Percentiles rank a stretch among this genome's conserved stretches.
Conservation (phyloP, 2,329 filamentous ascomycete species). For the Didymella exigua region DNA sequence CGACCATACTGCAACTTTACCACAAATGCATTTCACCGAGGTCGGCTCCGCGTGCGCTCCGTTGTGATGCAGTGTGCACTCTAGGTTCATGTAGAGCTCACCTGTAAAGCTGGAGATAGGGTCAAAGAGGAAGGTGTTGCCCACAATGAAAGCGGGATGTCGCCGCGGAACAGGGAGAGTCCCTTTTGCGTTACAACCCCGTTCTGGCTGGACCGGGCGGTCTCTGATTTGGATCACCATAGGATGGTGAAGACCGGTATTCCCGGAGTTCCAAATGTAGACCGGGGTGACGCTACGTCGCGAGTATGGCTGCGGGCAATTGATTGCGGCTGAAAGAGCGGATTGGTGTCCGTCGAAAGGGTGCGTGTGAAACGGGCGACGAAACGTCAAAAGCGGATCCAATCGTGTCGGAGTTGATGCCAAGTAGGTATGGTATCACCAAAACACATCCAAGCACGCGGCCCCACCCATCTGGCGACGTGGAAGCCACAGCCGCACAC, state of each 20-base stretch:
- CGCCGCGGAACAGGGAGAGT: constrained; percentile 20
- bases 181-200: constrained; percentile 9
- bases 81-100: constrained; percentile 2
- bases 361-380: constrained; percentile 41
- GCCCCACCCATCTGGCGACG: constrained; percentile 36
- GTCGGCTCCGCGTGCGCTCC: constrained; percentile 6
- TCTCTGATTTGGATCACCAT: constrained; percentile 14
- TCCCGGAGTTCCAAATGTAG: constrained; percentile 18
- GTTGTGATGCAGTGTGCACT: constrained; percentile 3
- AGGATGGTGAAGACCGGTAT: constrained; percentile 22
- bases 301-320: constrained; percentile 28
- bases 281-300: constrained; percentile 22
- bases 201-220: constrained; percentile 1
- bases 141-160: constrained; percentile 1
- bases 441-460: constrained; percentile 29
- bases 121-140: neutral
- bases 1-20: neutral
- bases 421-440: constrained; percentile 44
- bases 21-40: constrained; percentile 8
- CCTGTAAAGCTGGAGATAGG: neutral
- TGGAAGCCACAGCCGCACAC: constrained; percentile 28
- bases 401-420: constrained; percentile 35
- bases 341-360: constrained; percentile 27
- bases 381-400: constrained; percentile 43
- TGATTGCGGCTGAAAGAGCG: constrained; percentile 37